A percentile compares a stretch with the other conserved stretches of the same genome.
phyloP scores from a whole-genome alignment of 805 yeast genomes.

The Ogataea nitratoaversa region DNA sequence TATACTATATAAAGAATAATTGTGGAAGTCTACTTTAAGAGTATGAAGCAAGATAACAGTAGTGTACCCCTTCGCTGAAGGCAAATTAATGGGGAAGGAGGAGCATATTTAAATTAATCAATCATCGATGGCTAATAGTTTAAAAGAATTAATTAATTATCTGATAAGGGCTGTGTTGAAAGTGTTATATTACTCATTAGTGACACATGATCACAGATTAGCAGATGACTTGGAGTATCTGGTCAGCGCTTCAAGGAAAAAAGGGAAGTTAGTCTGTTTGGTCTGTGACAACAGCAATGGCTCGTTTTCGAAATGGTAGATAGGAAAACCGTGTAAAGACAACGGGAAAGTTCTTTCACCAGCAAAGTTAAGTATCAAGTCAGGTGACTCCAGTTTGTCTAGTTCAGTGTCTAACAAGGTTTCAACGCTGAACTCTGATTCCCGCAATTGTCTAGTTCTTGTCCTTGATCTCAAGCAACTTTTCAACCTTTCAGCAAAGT shows the following conservation, averaged over 20 bases:
- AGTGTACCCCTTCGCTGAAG: no score
- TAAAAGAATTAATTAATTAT: no score
- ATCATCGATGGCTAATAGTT: background rate
- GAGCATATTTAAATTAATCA: background rate
- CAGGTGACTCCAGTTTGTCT: conserved; percentile 3
- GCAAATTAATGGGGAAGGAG: no score
- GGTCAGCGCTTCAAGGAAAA: background rate
- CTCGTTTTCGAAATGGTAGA: background rate
- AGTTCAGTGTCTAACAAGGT: conserved; percentile 3
- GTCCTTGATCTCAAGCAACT: conserved; percentile 3
- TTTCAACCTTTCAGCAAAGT: conserved; percentile 3
- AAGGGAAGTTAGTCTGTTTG: conserved; percentile 5
- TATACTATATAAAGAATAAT: no score
- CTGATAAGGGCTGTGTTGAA: background rate
- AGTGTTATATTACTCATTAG: no score
- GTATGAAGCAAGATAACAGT: no score
- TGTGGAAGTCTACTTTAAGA: no score
- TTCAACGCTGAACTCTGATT: background rate
- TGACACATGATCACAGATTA: no score
- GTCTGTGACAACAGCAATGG: background rate
- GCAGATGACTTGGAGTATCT: background rate
- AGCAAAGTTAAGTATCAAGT: conserved; percentile 6
- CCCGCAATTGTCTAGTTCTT: background rate
- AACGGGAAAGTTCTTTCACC: conserved; percentile 1
- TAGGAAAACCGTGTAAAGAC: conserved; percentile 9